Percentiles rank a stretch among this genome's conserved stretches.
These are phyloP conservation scores for Dunaliella sp. DNA, from an alignment of 139 green algal species.

Conservation along the genomic window DNA sequence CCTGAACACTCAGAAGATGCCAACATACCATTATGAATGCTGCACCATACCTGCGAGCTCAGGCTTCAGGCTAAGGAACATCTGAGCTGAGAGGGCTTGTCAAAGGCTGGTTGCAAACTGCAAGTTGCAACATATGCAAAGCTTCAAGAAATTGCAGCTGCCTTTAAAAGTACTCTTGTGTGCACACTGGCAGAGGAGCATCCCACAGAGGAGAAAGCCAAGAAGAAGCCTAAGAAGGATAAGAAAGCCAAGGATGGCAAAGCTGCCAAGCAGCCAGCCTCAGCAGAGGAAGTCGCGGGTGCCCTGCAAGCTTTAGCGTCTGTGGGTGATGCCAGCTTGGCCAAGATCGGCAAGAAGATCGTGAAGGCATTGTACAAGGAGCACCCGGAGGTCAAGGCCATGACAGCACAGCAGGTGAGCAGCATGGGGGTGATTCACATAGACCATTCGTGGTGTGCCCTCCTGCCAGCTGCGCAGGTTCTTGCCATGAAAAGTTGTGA, in stretches of 20 bases:
- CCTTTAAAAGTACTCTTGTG: too few relatives aligned
- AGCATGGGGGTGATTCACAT: background rate
- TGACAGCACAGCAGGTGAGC: slow-evolving; percentile 31
- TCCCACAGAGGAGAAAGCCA: slow-evolving; percentile 23
- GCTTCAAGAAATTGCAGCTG: too few relatives aligned
- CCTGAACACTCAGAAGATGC: too few relatives aligned
- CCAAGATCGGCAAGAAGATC: slow-evolving; percentile 43
- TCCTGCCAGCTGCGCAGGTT: background rate
- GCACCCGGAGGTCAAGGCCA: slow-evolving; percentile 42
- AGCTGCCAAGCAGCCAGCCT: slow-evolving; percentile 9
- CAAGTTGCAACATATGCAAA: too few relatives aligned
- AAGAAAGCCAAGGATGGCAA: slow-evolving; percentile 9
- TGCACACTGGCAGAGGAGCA: too few relatives aligned
- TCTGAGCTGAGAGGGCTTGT: too few relatives aligned
- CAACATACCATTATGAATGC: too few relatives aligned
- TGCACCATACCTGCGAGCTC: too few relatives aligned
- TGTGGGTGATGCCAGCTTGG: slow-evolving; percentile 58
- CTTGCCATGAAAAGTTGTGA: too few relatives aligned
- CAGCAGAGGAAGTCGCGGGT: background rate
- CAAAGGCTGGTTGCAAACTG: too few relatives aligned
- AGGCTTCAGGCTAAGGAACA: too few relatives aligned
- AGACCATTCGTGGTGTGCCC: background rate
- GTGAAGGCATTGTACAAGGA: slow-evolving; percentile 67
- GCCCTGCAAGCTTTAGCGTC: slow-evolving; percentile 30
- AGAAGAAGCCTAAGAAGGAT: slow-evolving; percentile 22